These are phyloP conservation scores for Sequoia sempervirens DNA, from an alignment of 75 land plant species.

Conservation along the genomic window DNA sequence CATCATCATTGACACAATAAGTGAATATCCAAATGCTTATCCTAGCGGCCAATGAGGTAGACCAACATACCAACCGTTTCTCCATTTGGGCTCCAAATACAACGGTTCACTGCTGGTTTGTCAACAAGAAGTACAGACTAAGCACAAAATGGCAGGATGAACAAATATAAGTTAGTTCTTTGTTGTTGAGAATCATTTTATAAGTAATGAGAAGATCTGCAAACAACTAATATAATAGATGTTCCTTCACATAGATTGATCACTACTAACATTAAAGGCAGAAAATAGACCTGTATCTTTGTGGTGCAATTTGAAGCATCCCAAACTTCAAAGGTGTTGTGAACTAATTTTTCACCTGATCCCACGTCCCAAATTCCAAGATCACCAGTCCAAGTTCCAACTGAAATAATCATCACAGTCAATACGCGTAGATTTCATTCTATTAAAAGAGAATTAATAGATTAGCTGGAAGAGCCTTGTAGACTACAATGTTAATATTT, in stretches of 20 bases:
- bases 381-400: constrained; percentile 18
- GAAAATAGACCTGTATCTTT: constrained; percentile 6
- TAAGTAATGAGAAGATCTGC: too few species aligned
- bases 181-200: too few species aligned
- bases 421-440: background rate
- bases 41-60: background rate
- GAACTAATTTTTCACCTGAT: constrained; percentile 10
- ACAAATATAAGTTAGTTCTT: background rate
- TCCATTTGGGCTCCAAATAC: constrained; percentile 32
- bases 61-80: constrained; percentile 7
- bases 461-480: background rate
- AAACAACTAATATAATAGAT: background rate
- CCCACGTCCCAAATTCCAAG: constrained; percentile 17
- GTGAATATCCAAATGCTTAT: too few species aligned
- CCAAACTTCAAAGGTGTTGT: constrained; percentile 18
- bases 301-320: background rate
- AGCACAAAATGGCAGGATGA: too few species aligned
- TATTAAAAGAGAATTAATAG: background rate
- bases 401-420: background rate
- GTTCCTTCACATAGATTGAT: background rate
- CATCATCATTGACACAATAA: background rate
- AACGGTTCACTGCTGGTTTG: constrained; percentile 10
- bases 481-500: background rate
- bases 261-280: constrained; percentile 20
- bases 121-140: constrained; percentile 6